Evolutionary conservation across 352 stramenopile species (phyloP), one percentile per base, ranked within the genome.

Genomic region (Phytopythium aichiense): DNA sequence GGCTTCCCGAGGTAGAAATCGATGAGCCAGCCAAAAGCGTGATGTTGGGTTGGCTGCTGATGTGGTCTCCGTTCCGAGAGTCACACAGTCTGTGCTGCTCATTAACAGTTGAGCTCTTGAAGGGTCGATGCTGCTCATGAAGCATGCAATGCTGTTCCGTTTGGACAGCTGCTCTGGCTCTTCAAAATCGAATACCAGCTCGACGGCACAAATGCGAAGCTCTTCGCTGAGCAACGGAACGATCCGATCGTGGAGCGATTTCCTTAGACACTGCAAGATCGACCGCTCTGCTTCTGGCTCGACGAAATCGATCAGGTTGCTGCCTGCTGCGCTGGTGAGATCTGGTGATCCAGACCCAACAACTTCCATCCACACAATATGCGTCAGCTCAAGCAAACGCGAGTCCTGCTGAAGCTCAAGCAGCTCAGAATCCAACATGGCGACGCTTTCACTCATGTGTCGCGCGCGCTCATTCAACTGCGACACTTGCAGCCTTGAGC

Each of bases 361-460:
- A 16, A 58, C 53, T 13, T 58, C 33, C 31, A 58, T 58, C 53
- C 53, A 58, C 18, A 58, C 53, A 46, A 58, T 58, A 22, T 48
- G 46, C 23, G 53, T 22, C 7, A 58, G n/a, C 8, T 58, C 53
- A 22, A 35, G 53, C 23, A 58, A 22, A 1, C 33, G 31, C 22
- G 37, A 48, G 18, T 58, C 53, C 25, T 58, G 53, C 22, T 49
- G 38, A 15, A 58, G 23, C 33, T 58, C n/a, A 9, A 49, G 11
- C 33, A 13, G 53, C 11, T 48, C 8, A 0, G 18, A 45, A 31
- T 57, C 31, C 18, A 57, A 8, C 16, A 13, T 38, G 16, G 7
- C 23, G 30, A 55, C 25, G 15, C 28, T 40, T 22, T 25, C 28
- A 25, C 15, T 51, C 8, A 51, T 4, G 22, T 30, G n/a, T 8